Conservation (phyloP, 768 basidiomycete species). For the Suillus hirtellus region DNA sequence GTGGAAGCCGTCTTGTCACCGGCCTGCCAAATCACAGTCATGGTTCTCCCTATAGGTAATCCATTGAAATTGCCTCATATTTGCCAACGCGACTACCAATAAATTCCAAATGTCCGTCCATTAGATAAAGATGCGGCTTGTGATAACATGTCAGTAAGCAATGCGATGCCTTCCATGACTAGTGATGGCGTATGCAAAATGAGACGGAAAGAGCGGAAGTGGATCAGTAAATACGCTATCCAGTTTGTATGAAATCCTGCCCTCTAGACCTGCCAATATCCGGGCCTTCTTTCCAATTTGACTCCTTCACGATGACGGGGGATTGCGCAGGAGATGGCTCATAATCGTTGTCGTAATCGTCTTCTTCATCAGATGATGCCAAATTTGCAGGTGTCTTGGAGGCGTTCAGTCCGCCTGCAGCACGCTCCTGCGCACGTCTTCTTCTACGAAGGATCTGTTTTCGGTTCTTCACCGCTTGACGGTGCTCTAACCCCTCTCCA, state of each 20-base stretch:
- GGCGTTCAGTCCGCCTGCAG: constrained; percentile 38
- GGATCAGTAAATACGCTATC: constrained; percentile 21
- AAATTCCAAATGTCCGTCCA: constrained; percentile 36
- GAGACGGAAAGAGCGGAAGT: constrained; percentile 15
- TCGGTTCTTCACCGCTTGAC: constrained; percentile 64
- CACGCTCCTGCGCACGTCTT: constrained; percentile 70
- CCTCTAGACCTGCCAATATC: constrained; percentile 19
- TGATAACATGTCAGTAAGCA: constrained; percentile 23
- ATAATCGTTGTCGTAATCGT: constrained; percentile 19
- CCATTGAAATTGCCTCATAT: constrained; percentile 24
- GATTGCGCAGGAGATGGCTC: constrained; percentile 13
- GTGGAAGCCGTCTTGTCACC: constrained; percentile 25
- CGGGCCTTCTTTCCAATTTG: constrained; percentile 21
- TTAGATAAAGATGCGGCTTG: constrained; percentile 33
- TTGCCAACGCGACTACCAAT: constrained; percentile 14
- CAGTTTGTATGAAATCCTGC: constrained; percentile 22
- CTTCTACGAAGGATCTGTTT: constrained; percentile 78
- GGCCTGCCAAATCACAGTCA: constrained; percentile 14
- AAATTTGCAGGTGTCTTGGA: constrained; percentile 24
- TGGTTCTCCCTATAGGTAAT: constrained; percentile 18
- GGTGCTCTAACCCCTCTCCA: constrained; percentile 71
- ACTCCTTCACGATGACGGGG: constrained; percentile 11
- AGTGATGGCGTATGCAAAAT: constrained; percentile 16
- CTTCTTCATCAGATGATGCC: constrained; percentile 26
- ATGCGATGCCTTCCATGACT: constrained; percentile 25